These are phyloP conservation scores for Smittium mucronatum DNA, from an alignment of 371 early-diverging fungal genomes.

Conservation along the genomic window DNA sequence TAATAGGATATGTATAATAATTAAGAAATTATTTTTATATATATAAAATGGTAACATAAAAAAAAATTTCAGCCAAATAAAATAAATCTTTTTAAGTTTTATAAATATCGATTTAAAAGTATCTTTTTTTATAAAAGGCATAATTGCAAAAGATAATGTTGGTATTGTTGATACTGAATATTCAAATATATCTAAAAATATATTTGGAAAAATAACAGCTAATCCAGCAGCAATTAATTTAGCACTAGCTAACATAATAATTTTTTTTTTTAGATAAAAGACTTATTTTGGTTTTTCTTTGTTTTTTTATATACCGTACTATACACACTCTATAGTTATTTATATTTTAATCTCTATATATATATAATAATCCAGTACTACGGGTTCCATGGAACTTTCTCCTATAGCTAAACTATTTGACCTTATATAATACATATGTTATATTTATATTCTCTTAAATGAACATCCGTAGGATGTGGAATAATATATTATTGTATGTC, in stretches of 20 bases:
- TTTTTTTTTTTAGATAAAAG: conserved; percentile 10
- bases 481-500: too few relatives aligned
- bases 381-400: too few relatives aligned
- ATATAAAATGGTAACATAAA: conserved; percentile 14
- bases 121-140: too few relatives aligned
- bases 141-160: too few relatives aligned
- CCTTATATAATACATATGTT: too few relatives aligned
- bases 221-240: conserved; percentile 29
- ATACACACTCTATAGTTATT: conserved; percentile 14
- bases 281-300: conserved; percentile 8
- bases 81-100: conserved; percentile 14
- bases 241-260: conserved; percentile 21
- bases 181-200: too few relatives aligned
- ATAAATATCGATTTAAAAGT: conserved; percentile 13
- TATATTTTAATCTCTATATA: conserved; percentile 13
- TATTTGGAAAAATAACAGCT: too few relatives aligned
- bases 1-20: conserved; percentile 16
- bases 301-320: conserved; percentile 15
- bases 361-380: too few relatives aligned
- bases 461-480: too few relatives aligned
- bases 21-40: conserved; percentile 17
- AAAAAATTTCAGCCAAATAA: conserved; percentile 15
- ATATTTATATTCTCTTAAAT: too few relatives aligned
- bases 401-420: too few relatives aligned
- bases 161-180: too few relatives aligned